These are phyloP conservation scores for Blumeriella jaapii DNA, from an alignment of 2,329 filamentous ascomycete genomes.

Conservation along the genomic window DNA sequence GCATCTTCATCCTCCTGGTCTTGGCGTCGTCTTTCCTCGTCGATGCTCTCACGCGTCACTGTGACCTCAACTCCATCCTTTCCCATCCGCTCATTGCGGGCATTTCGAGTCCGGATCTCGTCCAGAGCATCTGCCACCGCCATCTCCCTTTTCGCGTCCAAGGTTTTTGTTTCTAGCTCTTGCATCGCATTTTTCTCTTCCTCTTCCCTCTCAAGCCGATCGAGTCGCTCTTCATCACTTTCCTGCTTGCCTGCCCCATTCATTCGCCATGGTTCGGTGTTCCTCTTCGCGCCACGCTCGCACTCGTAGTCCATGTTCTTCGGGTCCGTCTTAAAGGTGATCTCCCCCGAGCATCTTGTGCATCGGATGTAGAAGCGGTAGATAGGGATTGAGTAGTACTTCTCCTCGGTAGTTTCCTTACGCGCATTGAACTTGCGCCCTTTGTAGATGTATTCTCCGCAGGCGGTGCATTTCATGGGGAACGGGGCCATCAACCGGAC, in stretches of 20 bases:
- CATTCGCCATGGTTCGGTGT: constrained; percentile 80
- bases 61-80: constrained; percentile 54
- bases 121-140: constrained; percentile 90
- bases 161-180: constrained; percentile 84
- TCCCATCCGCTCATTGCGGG: constrained; percentile 66
- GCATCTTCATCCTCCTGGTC: constrained; percentile 78
- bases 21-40: constrained; percentile 50
- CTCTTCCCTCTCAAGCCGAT: constrained; percentile 70
- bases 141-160: constrained; percentile 92
- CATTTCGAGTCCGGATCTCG: constrained; percentile 87
- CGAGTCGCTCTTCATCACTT: constrained; percentile 76
- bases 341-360: constrained; percentile 74
- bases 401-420: constrained; percentile 85
- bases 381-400: constrained; percentile 79
- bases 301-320: constrained; percentile 86
- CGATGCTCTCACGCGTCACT: constrained; percentile 38
- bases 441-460: constrained; percentile 79
- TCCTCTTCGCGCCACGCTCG: constrained; percentile 73
- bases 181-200: constrained; percentile 87
- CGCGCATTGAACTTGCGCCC: constrained; percentile 91
- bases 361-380: constrained; percentile 87
- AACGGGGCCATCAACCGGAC: constrained; percentile 88
- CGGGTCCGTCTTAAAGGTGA: constrained; percentile 89
- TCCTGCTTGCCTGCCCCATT: constrained; percentile 50
- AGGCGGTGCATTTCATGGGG: constrained; percentile 59